Conservation (phyloP, 352 stramenopile genomes). For the Achlya hypogyna region DNA sequence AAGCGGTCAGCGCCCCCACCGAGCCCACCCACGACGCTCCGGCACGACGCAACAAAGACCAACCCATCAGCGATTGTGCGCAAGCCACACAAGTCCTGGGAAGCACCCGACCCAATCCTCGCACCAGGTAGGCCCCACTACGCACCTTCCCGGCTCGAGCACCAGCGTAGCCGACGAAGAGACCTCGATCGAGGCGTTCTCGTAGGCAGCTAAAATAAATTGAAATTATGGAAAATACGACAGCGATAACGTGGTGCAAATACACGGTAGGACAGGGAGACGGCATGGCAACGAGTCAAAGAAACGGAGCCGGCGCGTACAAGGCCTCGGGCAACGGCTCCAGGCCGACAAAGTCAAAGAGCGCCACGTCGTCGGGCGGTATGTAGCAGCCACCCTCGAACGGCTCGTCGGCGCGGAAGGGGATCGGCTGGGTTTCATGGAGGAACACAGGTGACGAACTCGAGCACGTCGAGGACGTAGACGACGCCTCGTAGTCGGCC, state of each 20-base stretch:
- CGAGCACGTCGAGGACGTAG: neutral
- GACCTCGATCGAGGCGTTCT: constrained; percentile 11
- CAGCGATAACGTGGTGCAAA: constrained; percentile 5
- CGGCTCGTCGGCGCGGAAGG: no score
- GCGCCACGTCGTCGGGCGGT: neutral
- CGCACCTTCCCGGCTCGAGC: neutral
- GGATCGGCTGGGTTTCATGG: neutral
- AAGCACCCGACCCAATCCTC: neutral
- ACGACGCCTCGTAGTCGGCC: constrained; percentile 1
- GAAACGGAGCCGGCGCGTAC: neutral
- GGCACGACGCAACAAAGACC: neutral
- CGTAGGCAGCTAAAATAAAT: neutral
- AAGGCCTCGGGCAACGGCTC: neutral
- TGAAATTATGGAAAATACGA: neutral
- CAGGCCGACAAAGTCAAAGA: neutral
- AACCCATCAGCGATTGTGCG: neutral
- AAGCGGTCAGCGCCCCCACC: constrained; percentile 3
- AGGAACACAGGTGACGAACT: neutral
- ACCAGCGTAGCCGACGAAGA: constrained; percentile 13
- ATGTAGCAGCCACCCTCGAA: no score
- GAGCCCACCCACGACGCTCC: neutral
- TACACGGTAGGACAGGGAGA: neutral
- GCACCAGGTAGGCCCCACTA: neutral
- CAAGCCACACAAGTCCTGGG: neutral
- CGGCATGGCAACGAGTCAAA: neutral